Percentiles rank a stretch among this genome's conserved stretches.
These are phyloP conservation scores for Venturia oleaginea DNA, from an alignment of 2,329 filamentous ascomycete genomes.

Conservation along the genomic window DNA sequence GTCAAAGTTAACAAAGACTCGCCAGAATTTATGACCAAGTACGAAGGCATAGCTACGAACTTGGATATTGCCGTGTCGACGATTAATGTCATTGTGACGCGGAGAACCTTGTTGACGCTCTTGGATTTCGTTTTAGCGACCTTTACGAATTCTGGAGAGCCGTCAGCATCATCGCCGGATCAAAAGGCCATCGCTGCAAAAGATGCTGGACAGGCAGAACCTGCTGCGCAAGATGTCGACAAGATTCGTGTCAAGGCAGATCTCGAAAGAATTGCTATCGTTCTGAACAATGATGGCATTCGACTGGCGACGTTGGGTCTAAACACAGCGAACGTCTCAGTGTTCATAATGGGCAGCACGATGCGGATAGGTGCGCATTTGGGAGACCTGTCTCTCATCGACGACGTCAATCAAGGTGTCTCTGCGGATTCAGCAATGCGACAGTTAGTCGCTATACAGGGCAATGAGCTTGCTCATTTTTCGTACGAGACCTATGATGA, in stretches of 20 bases:
- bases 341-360: slow-evolving; percentile 75
- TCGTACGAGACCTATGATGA: slow-evolving; percentile 92
- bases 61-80: slow-evolving; percentile 86
- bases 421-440: slow-evolving; percentile 71
- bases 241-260: slow-evolving; percentile 92
- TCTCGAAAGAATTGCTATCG: slow-evolving; percentile 83
- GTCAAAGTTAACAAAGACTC: slow-evolving; percentile 82
- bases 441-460: slow-evolving; percentile 86
- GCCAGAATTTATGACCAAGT: slow-evolving; percentile 84
- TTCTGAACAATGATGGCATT: slow-evolving; percentile 96
- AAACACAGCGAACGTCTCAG: slow-evolving; percentile 81
- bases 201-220: slow-evolving; percentile 25
- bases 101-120: slow-evolving; percentile 83
- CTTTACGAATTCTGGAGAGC: slow-evolving; percentile 60
- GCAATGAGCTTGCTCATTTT: slow-evolving; percentile 92
- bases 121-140: slow-evolving; percentile 94
- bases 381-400: slow-evolving; percentile 78
- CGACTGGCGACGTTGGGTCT: slow-evolving; percentile 86
- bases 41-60: slow-evolving; percentile 89
- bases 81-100: slow-evolving; percentile 90
- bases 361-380: slow-evolving; percentile 83
- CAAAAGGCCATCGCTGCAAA: slow-evolving; percentile 23
- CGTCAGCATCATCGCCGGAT: slow-evolving; percentile 29
- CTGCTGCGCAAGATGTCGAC: slow-evolving; percentile 42
- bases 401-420: slow-evolving; percentile 89